Conservation (phyloP, 345 rosid genomes). For the Brassica nigra region DNA sequence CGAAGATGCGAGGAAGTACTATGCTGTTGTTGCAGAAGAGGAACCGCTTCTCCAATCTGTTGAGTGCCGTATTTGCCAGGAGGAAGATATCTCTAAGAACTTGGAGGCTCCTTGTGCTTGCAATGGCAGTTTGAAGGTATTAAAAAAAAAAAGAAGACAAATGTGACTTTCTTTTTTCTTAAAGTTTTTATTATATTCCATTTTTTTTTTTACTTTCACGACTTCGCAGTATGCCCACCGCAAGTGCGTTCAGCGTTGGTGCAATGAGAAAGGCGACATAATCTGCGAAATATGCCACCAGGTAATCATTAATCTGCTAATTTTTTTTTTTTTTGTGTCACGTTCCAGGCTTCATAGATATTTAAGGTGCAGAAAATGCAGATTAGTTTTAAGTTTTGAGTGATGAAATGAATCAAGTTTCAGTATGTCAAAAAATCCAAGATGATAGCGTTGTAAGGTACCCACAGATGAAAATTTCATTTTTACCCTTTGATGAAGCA, state of each 20-base stretch:
- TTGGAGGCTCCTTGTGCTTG: conserved; percentile 92
- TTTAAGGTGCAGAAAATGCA: neutral
- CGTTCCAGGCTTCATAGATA: neutral
- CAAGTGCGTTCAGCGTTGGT: conserved; percentile 98
- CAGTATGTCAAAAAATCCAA: neutral
- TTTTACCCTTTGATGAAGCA: conserved; percentile 8
- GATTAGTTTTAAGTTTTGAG: neutral
- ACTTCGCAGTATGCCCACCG: conserved; percentile 39
- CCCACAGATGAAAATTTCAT: neutral
- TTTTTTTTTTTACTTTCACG: neutral
- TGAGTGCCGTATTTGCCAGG: conserved; percentile 98
- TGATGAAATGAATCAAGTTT: neutral
- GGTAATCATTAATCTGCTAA: conserved; percentile 46
- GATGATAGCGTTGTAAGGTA: neutral
- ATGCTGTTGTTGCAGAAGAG: conserved; percentile 47
- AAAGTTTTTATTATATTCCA: neutral
- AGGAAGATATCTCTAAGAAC: conserved; percentile 74
- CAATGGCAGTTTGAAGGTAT: conserved; percentile 94
- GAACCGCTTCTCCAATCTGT: conserved; percentile 69
- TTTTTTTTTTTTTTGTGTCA: neutral
- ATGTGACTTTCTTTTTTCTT: neutral
- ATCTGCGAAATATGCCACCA: conserved; percentile 95
- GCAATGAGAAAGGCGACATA: conserved; percentile 90
- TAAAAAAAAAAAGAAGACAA: neutral
- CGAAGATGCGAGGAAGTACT: conserved; percentile 38